A percentile compares a stretch with the other conserved stretches of the same genome.
These are phyloP conservation scores for Apiospora pterosperma DNA, from an alignment of 2,329 filamentous ascomycete species.

Conservation along the genomic window DNA sequence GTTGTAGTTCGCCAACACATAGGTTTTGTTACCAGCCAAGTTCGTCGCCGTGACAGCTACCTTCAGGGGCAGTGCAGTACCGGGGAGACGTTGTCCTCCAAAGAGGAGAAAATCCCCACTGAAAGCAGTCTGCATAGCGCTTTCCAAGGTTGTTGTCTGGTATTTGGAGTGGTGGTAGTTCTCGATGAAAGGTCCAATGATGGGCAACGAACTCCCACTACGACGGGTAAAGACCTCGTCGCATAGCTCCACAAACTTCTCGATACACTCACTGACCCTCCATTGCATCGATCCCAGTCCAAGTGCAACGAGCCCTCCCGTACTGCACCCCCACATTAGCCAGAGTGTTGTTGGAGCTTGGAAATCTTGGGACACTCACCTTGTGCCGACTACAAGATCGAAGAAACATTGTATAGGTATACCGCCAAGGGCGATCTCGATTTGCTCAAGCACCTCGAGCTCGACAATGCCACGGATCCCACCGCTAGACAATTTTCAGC, in stretches of 20 bases:
- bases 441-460: slow-evolving; percentile 35
- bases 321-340: slow-evolving; percentile 19
- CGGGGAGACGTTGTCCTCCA: slow-evolving; percentile 16
- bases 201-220: slow-evolving; percentile 26
- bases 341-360: background rate
- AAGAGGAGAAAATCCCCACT: slow-evolving; percentile 34
- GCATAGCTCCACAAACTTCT: slow-evolving; percentile 34
- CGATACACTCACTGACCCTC: slow-evolving; percentile 33
- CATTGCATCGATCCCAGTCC: slow-evolving; percentile 35
- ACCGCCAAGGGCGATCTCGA: slow-evolving; percentile 35
- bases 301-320: slow-evolving; percentile 41
- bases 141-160: slow-evolving; percentile 32
- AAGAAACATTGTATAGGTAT: slow-evolving; percentile 43
- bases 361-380: slow-evolving; percentile 17
- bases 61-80: slow-evolving; percentile 19
- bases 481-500: slow-evolving; percentile 27
- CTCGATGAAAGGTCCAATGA: slow-evolving; percentile 27
- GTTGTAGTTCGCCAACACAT: slow-evolving; percentile 43
- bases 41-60: slow-evolving; percentile 42
- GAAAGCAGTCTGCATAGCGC: slow-evolving; percentile 29
- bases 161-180: slow-evolving; percentile 28
- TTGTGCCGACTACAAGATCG: slow-evolving; percentile 44
- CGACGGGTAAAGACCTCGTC: slow-evolving; percentile 38
- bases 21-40: slow-evolving; percentile 32
- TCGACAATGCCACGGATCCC: slow-evolving; percentile 43